These are phyloP conservation scores for Pinus tabuliformis DNA, from an alignment of 75 land plant species.

Conservation along the genomic window DNA sequence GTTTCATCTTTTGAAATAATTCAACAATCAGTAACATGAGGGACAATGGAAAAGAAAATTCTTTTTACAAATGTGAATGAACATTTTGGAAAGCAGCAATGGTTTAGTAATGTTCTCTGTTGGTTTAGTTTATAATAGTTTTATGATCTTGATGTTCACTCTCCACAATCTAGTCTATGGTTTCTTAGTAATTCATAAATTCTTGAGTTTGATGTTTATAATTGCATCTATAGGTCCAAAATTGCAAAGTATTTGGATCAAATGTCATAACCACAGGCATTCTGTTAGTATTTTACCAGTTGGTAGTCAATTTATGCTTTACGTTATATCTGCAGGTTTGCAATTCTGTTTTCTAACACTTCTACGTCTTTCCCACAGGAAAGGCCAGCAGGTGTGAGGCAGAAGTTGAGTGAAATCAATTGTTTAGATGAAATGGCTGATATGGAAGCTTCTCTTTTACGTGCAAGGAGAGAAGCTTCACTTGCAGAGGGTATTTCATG, in stretches of 20 bases:
- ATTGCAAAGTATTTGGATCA: background rate
- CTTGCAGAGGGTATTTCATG: conserved; percentile 82
- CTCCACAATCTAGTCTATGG: background rate
- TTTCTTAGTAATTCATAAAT: background rate
- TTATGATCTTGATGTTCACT: background rate
- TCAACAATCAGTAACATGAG: too few species aligned
- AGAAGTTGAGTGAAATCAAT: conserved; percentile 31
- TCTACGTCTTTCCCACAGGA: conserved; percentile 19
- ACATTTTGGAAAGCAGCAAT: background rate
- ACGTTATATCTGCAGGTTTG: background rate
- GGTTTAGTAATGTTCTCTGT: background rate
- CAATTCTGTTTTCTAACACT: conserved; percentile 2
- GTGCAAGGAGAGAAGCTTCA: conserved; percentile 85
- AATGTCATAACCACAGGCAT: background rate
- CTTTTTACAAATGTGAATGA: background rate
- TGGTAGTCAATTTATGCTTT: background rate
- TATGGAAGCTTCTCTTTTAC: conserved; percentile 71
- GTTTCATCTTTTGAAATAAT: background rate
- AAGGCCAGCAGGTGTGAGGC: conserved; percentile 37
- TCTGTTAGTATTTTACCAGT: background rate
- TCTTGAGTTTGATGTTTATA: background rate
- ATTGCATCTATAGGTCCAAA: background rate
- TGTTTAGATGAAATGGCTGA: conserved; percentile 43
- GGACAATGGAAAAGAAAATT: background rate
- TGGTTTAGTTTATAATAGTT: background rate